phyloP scores from a whole-genome alignment of 108 stramenopile genomes.

The Nitzschia putrida region DNA sequence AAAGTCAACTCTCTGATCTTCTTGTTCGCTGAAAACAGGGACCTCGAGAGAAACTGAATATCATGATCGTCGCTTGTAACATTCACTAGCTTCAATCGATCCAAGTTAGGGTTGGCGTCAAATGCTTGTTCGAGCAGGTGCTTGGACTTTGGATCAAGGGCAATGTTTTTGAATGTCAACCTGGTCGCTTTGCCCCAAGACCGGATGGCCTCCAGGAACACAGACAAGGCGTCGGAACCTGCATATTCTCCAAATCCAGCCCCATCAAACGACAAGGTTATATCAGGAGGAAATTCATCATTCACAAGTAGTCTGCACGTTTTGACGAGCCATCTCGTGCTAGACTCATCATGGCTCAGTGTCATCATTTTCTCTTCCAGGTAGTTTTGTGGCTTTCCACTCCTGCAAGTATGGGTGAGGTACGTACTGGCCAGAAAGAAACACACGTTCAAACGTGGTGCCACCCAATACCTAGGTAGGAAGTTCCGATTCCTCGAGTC shows the following conservation, averaged over 20 bases:
- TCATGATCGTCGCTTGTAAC: neutral
- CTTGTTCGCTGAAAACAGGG: constrained; percentile 14
- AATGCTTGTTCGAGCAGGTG: neutral
- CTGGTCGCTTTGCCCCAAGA: constrained; percentile 7
- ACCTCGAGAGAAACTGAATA: constrained; percentile 17
- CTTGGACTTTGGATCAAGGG: constrained; percentile 13
- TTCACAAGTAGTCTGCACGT: constrained; percentile 13
- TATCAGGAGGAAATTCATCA: constrained; percentile 18
- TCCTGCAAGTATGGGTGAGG: too few relatives aligned
- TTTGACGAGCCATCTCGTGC: constrained; percentile 14
- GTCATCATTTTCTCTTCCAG: neutral
- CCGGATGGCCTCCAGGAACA: constrained; percentile 11
- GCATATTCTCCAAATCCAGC: neutral
- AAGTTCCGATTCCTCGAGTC: too few relatives aligned
- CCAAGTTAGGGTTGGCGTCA: neutral
- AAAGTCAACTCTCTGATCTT: constrained; percentile 5
- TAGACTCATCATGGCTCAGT: neutral
- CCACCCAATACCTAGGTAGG: too few relatives aligned
- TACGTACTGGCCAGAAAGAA: too few relatives aligned
- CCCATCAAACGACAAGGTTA: constrained; percentile 26
- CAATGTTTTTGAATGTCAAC: constrained; percentile 10
- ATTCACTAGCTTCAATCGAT: constrained; percentile 5
- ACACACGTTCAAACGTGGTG: too few relatives aligned
- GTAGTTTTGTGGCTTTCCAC: too few relatives aligned
- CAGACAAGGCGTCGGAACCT: neutral